Evolutionary conservation across 257 asterid species (phyloP), one percentile per base, ranked within the genome.

Genomic region (Misopates orontium): DNA sequence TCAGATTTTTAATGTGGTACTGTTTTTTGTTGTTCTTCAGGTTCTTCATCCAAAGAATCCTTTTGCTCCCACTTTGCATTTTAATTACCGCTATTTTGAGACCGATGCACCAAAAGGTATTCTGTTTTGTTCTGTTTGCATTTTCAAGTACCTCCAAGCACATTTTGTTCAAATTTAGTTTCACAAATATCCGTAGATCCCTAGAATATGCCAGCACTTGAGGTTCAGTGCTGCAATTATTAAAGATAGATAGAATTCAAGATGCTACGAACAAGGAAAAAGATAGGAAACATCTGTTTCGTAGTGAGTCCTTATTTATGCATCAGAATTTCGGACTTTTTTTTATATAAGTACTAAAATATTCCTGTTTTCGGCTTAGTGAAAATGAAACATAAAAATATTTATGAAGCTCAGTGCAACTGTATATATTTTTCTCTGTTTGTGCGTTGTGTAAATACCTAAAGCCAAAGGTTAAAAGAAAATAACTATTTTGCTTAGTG

Each of bases 1-100:
- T 36, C 42, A 36, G 49, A 41, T 54, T 36, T 41, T 60, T 71
- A 32, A 71, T 19, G 51, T 24, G 63, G 55, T 19, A 24, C 24
- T 68, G 13, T 48, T 17, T 52, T 72, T 36, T 69, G 17, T 63
- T 49, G 49, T 73, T 67, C 50, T 54, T 44, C 83, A 90, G 97
- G 97, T 93, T 75, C 80, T 93, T 76, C 96, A 93, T 78, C 99
- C 99, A 25, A 87, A 90, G 79, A 90, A 93, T 62, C 99, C 99
- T 22, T 93, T 90, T 86, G 97, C 99, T 41, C 99, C 95, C 22
- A 93, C 99, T 8, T 70, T 93, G 84, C 99, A 93, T 82, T 93
- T 93, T 64, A 90, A 93, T 69, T 93, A 93, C 76, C 87, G 96
- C 17, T 93, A 93, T 77, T 93, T 93, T 73, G 97, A 93, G 87